Conservation (phyloP, 2,329 filamentous ascomycete species). For the Clonostachys rhizophaga region DNA sequence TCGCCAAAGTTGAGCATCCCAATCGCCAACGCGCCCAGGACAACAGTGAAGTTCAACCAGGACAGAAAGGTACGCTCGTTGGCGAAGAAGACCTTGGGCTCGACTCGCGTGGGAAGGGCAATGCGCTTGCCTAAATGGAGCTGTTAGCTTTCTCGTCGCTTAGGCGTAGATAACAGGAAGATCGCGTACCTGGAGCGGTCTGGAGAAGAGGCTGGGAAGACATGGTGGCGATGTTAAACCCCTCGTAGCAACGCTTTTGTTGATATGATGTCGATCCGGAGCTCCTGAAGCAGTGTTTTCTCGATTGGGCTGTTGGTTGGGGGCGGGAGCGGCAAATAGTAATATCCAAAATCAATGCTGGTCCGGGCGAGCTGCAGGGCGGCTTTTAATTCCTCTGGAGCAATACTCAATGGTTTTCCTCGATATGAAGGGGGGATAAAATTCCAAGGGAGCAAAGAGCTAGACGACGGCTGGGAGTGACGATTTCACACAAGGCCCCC, state of each 20-base stretch:
- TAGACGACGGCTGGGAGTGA: too few relatives aligned
- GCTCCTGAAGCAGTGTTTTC: too few relatives aligned
- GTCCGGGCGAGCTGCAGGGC: not conserved
- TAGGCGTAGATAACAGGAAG: not conserved
- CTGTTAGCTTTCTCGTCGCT: not conserved
- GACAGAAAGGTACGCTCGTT: slow-evolving; percentile 99
- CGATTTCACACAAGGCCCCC: not conserved
- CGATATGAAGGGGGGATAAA: too few relatives aligned
- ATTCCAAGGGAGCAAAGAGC: too few relatives aligned
- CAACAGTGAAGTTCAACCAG: slow-evolving; percentile 99
- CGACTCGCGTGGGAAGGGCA: slow-evolving; percentile 93
- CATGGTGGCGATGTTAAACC: slow-evolving; percentile 49
- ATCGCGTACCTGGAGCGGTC: slow-evolving; percentile 73
- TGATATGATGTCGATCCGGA: too few relatives aligned
- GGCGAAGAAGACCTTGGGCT: slow-evolving; percentile 99
- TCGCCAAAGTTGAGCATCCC: slow-evolving; percentile 98
- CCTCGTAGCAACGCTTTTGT: too few relatives aligned
- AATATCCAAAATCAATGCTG: not conserved
- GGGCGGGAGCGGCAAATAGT: too few relatives aligned
- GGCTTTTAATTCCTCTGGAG: not conserved
- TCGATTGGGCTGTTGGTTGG: too few relatives aligned
- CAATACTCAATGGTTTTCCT: too few relatives aligned
- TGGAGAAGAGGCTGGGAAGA: slow-evolving; percentile 96
- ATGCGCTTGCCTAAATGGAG: slow-evolving; percentile 83
- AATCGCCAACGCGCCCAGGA: slow-evolving; percentile 92